Conservation (phyloP, 345 rosid species). For the Kernera saxatilis region DNA sequence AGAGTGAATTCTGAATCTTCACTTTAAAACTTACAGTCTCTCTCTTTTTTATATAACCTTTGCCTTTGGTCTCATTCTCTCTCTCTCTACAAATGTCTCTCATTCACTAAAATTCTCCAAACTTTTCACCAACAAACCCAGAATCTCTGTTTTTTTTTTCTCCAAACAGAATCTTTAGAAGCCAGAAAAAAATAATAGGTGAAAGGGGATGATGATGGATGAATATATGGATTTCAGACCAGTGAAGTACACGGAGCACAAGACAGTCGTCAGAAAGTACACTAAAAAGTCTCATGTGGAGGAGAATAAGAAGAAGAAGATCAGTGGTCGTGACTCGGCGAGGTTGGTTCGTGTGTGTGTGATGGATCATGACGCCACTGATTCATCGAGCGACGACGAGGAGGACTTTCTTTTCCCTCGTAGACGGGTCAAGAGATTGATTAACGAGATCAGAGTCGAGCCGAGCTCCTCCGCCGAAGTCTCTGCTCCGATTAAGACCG, state of each 20-base stretch:
- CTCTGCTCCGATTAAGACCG: neutral
- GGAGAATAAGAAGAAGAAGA: constrained; percentile 7
- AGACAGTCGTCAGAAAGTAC: constrained; percentile 40
- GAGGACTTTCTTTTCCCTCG: constrained; percentile 32
- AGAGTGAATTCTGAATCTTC: constrained; percentile 12
- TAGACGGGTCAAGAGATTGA: constrained; percentile 60
- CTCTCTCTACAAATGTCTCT: neutral
- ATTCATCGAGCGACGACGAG: constrained; percentile 78
- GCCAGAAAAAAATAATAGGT: neutral
- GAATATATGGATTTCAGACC: constrained; percentile 35
- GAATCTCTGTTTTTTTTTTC: neutral
- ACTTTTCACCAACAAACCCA: neutral
- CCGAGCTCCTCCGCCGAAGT: constrained; percentile 6
- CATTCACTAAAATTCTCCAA: neutral
- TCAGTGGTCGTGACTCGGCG: constrained; percentile 8
- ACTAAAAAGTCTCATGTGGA: constrained; percentile 22
- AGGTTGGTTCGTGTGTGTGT: constrained; percentile 54
- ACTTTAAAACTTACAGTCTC: neutral
- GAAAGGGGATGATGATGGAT: constrained; percentile 9
- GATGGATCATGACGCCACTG: constrained; percentile 80
- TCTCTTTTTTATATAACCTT: neutral
- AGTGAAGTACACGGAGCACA: constrained; percentile 65
- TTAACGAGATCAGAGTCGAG: constrained; percentile 69
- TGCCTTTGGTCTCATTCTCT: neutral
- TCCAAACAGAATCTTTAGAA: neutral